Evolutionary conservation across 2,329 filamentous ascomycete genomes (phyloP), one percentile per base, ranked within the genome.

Genomic region (Sarocladium brachiariae): DNA sequence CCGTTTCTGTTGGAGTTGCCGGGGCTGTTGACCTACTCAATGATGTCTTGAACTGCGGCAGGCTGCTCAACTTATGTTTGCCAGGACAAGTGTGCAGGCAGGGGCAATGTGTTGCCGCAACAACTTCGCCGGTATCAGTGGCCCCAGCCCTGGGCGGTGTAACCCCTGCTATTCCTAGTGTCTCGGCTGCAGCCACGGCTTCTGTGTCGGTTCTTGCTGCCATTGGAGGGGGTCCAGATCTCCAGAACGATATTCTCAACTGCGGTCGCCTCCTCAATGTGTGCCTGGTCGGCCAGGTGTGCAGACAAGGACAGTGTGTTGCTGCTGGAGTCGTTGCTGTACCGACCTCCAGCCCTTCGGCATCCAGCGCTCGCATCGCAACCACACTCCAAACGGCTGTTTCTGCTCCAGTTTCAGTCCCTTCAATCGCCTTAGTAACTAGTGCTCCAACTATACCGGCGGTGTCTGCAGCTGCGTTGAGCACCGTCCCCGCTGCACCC

Each of bases 11-110:
- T 43, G 10, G 10, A 11, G 38, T 27, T 18, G 46, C 46, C 5
- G 46, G 46, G 3, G 14, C 25, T n/a, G n/a, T 49, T 13, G 19
- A 49, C 23, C 23, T 49, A 19, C 46, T 49, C 9, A 49, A 35
- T n/a, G 46, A 49, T n/a, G 14, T 19, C 14, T 18, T 49, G 18
- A 49, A 49, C 46, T 49, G 46, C 21, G 46, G 46, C 25, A 35
- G 46, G 16, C 25, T 49, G 4, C 33, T 49, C 18, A 49, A 49
- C 21, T 3, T 35, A 30, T 49, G 46, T 19, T 35, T 25, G 21
- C 3, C 21, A n/a, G 46, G 46, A 21, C 46, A 49, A n/a, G 19
- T 37, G 5, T 49, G 46, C 19, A 37, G 30, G 13, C 31, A 35
- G 16, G 46, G 46, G 13, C 30, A 35, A 21, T 49, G 46, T 16